These are phyloP conservation scores for Neonectria ditissima DNA, from an alignment of 2,329 filamentous ascomycete species.

Conservation along the genomic window DNA sequence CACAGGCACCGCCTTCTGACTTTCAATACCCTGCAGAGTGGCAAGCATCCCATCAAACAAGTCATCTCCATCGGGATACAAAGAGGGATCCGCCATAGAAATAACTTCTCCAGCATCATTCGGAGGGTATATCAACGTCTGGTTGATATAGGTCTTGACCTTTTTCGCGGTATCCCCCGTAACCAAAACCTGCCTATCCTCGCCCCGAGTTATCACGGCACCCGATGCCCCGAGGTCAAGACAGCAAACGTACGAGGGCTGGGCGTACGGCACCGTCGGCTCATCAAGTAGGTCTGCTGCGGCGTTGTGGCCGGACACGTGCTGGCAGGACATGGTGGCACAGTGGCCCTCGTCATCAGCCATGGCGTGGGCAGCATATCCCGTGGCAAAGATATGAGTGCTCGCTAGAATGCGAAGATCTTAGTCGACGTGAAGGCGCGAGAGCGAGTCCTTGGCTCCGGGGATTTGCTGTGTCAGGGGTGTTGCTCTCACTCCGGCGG, in stretches of 20 bases:
- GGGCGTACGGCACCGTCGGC: conserved; percentile 42
- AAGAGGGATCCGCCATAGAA: neutral
- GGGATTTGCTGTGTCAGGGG: conserved; percentile 50
- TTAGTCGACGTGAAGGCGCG: conserved; percentile 19
- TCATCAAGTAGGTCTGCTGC: conserved; percentile 49
- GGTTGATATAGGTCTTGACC: conserved; percentile 51
- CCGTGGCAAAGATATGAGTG: conserved; percentile 39
- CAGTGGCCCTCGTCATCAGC: conserved; percentile 44
- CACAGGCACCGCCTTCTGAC: neutral
- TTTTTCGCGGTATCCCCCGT: conserved; percentile 47
- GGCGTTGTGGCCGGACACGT: conserved; percentile 50
- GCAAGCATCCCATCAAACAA: neutral
- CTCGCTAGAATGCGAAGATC: conserved; percentile 13
- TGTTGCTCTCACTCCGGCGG: conserved; percentile 50
- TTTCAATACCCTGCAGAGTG: neutral
- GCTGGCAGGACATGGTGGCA: conserved; percentile 55
- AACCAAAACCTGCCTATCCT: conserved; percentile 46
- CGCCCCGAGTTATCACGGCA: conserved; percentile 46
- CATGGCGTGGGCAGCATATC: conserved; percentile 47
- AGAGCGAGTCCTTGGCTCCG: conserved; percentile 40
- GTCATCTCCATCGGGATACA: neutral
- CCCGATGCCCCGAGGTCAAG: conserved; percentile 52
- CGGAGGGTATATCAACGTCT: conserved; percentile 23
- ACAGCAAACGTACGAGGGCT: conserved; percentile 48
- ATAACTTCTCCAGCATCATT: conserved; percentile 1